Percentiles rank a stretch among this genome's conserved stretches.
Evolutionary conservation across 2,329 filamentous ascomycete species (phyloP).

Genomic region (Fusarium haematococcum): DNA sequence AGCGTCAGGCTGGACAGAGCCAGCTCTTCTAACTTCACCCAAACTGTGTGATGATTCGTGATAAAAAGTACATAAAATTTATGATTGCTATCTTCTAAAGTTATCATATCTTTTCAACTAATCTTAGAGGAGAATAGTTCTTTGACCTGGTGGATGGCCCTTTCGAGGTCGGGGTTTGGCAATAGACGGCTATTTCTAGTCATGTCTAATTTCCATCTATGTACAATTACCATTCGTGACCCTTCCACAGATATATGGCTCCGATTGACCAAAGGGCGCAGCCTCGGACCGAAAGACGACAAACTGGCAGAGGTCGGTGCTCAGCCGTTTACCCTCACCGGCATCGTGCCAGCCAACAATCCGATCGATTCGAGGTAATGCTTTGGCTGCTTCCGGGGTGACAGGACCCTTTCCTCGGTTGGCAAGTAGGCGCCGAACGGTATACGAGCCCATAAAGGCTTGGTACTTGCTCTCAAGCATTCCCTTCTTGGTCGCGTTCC

Average conservation of each 20-base stretch:
- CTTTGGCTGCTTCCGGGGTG: neutral
- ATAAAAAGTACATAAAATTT: neutral
- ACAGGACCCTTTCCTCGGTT: neutral
- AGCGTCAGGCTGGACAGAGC: neutral
- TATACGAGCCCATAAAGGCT: neutral
- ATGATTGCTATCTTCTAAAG: neutral
- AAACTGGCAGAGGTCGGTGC: neutral
- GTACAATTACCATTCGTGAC: too few species aligned
- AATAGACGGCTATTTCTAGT: too few species aligned
- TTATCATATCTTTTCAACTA: neutral
- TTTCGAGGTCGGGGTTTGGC: neutral
- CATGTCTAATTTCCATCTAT: too few species aligned
- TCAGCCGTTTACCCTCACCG: neutral
- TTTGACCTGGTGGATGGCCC: neutral
- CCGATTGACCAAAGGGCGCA: too few species aligned
- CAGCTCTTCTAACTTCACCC: neutral
- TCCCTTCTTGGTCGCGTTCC: neutral
- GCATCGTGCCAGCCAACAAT: neutral
- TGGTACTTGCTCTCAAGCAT: neutral
- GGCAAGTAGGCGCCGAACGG: neutral
- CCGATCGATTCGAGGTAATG: neutral
- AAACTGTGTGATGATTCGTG: neutral
- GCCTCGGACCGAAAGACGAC: neutral
- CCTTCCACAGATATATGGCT: too few species aligned
- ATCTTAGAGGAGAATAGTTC: neutral